Evolutionary conservation across 2,329 filamentous ascomycete genomes (phyloP).

Genomic region (Neoascochyta sp.): DNA sequence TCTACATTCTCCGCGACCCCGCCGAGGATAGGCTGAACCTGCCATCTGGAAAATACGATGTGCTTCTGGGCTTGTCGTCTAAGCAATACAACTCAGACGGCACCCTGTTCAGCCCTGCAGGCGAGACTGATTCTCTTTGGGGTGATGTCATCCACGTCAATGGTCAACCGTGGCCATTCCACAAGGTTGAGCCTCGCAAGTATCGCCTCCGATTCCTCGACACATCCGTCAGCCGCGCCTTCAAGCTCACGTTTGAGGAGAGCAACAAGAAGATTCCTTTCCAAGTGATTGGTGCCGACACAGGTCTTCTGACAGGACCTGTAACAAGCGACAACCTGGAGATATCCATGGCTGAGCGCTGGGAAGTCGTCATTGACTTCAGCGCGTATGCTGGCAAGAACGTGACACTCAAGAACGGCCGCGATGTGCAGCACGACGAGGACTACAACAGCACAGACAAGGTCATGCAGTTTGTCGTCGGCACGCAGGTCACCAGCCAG

Average conservation of each 20-base stretch:
- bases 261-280: conserved; percentile 46
- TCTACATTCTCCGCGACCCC: conserved; percentile 54
- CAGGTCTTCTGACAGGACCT: conserved; percentile 42
- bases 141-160: conserved; percentile 60
- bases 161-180: conserved; percentile 57
- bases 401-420: conserved; percentile 47
- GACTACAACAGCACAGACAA: conserved; percentile 51
- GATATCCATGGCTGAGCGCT: conserved; percentile 57
- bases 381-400: conserved; percentile 49
- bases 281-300: conserved; percentile 54
- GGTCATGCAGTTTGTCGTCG: conserved; percentile 47
- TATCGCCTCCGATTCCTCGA: conserved; percentile 57
- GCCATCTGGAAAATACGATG: conserved; percentile 53
- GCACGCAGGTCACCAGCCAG: conserved; percentile 22
- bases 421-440: conserved; percentile 46
- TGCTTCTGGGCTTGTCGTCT: conserved; percentile 51
- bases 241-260: conserved; percentile 49
- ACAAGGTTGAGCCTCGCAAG: conserved; percentile 58
- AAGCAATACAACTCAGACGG: conserved; percentile 55
- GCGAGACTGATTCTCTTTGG: conserved; percentile 50
- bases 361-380: conserved; percentile 60
- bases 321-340: conserved; percentile 45
- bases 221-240: conserved; percentile 40
- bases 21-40: conserved; percentile 50
- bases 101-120: conserved; percentile 47